phyloP scores from a whole-genome alignment of 306 rosid species.

The Lablab purpureus region DNA sequence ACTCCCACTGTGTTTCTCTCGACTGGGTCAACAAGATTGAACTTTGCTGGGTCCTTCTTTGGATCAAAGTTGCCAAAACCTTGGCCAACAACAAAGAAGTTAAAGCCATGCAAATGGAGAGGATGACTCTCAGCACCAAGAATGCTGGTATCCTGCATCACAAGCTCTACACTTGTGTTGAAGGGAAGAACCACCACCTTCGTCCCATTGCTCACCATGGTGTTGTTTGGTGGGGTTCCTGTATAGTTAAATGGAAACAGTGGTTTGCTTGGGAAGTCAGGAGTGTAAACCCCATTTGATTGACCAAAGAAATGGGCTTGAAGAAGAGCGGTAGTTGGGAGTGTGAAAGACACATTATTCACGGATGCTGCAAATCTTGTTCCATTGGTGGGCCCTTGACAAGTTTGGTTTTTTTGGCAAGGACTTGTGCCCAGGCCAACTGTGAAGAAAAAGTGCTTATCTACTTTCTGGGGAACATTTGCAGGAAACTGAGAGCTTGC shows the following conservation, averaged over 20 bases:
- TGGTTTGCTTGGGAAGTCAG: constrained; percentile 56
- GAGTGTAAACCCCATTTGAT: constrained; percentile 54
- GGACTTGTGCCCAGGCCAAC: constrained; percentile 71
- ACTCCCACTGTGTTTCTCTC: constrained; percentile 69
- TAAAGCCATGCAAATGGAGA: constrained; percentile 75
- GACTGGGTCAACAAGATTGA: constrained; percentile 66
- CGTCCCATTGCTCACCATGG: constrained; percentile 70
- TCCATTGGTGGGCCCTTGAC: constrained; percentile 78
- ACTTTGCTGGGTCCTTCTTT: constrained; percentile 56
- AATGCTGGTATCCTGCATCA: constrained; percentile 70
- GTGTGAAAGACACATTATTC: constrained; percentile 64
- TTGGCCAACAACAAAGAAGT: constrained; percentile 74
- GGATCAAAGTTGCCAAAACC: constrained; percentile 74
- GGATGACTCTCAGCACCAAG: constrained; percentile 72
- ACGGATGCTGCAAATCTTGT: constrained; percentile 78
- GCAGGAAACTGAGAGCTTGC: constrained; percentile 62
- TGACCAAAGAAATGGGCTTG: constrained; percentile 65
- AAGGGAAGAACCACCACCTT: constrained; percentile 63
- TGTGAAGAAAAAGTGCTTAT: constrained; percentile 67
- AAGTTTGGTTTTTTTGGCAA: constrained; percentile 57
- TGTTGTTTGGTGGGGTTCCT: constrained; percentile 65
- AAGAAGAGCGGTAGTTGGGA: constrained; percentile 65
- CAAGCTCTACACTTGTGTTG: constrained; percentile 66
- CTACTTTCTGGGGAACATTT: constrained; percentile 70
- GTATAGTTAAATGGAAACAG: constrained; percentile 61